These are phyloP conservation scores for Alternaria sp. DNA, from an alignment of 2,329 filamentous ascomycete species.

Conservation along the genomic window DNA sequence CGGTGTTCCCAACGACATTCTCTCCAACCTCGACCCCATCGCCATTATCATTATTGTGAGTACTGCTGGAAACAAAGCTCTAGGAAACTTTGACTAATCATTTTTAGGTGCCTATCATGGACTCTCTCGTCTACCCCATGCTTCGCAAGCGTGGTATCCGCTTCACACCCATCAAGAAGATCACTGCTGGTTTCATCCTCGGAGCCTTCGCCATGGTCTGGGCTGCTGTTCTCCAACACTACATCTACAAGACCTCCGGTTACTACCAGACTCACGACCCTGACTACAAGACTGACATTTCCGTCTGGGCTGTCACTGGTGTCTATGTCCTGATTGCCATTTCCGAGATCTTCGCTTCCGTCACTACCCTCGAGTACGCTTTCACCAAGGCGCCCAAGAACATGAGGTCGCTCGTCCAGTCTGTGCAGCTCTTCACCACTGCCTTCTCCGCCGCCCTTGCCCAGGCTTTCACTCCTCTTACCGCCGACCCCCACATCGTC, in stretches of 20 bases:
- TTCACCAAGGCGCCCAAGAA: conserved; percentile 76
- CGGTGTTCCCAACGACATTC: conserved; percentile 79
- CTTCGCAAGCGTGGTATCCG: conserved; percentile 70
- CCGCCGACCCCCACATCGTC: conserved; percentile 38
- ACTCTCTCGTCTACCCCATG: conserved; percentile 72
- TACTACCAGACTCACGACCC: conserved; percentile 52
- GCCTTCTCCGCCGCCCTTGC: conserved; percentile 46
- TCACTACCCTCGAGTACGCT: conserved; percentile 76
- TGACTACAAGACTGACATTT: conserved; percentile 57
- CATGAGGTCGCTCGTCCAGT: conserved; percentile 61
- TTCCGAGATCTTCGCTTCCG: conserved; percentile 70
- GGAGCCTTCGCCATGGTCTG: conserved; percentile 69
- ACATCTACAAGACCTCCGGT: conserved; percentile 65
- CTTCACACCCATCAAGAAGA: conserved; percentile 80
- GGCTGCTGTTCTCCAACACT: conserved; percentile 65
- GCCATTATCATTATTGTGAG: conserved; percentile 73
- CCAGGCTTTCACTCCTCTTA: conserved; percentile 42
- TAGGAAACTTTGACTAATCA: conserved; percentile 70
- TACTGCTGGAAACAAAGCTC: conserved; percentile 55
- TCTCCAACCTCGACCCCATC: conserved; percentile 79
- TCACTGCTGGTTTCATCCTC: conserved; percentile 74
- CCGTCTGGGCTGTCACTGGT: conserved; percentile 64
- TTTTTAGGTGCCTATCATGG: conserved; percentile 54
- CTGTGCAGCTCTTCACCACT: conserved; percentile 48
- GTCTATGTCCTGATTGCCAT: conserved; percentile 65